Percentiles rank a stretch among this genome's conserved stretches.
Conservation (phyloP, 345 rosid species). For the Boechera retrofracta region DNA sequence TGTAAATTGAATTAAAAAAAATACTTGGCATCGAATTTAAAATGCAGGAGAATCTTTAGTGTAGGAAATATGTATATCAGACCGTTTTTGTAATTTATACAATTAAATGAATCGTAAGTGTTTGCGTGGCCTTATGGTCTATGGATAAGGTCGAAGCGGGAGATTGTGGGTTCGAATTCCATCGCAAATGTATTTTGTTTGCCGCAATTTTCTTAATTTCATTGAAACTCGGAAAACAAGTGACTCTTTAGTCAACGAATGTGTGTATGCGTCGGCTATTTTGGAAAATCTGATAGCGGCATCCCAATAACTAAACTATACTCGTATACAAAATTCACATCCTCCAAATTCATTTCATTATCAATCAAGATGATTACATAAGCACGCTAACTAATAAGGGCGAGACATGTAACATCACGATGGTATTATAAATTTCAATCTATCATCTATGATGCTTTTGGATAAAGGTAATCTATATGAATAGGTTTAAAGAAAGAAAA, state of each 20-base stretch:
- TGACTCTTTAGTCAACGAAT: not conserved
- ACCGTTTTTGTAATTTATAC: not conserved
- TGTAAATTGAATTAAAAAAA: no score
- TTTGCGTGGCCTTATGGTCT: constrained; percentile 99
- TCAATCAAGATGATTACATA: constrained; percentile 22
- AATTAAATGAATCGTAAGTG: not conserved
- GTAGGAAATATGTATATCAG: not conserved
- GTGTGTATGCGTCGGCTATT: constrained; percentile 16
- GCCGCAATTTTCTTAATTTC: not conserved
- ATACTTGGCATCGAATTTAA: no score
- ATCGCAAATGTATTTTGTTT: constrained; percentile 55
- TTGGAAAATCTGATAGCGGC: constrained; percentile 11
- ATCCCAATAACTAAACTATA: not conserved
- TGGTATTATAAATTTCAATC: not conserved
- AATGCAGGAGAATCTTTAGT: no score
- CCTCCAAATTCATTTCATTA: not conserved
- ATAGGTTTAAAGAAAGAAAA: no score
- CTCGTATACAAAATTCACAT: not conserved
- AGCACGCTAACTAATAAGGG: constrained; percentile 17
- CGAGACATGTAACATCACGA: not conserved
- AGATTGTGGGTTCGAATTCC: constrained; percentile 99
- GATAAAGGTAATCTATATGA: not conserved
- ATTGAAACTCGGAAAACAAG: not conserved
- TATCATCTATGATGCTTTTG: constrained; percentile 6
- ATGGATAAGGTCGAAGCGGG: constrained; percentile 99